Conservation (phyloP, 2,329 filamentous ascomycete genomes). For the Corynespora cassiicola region DNA sequence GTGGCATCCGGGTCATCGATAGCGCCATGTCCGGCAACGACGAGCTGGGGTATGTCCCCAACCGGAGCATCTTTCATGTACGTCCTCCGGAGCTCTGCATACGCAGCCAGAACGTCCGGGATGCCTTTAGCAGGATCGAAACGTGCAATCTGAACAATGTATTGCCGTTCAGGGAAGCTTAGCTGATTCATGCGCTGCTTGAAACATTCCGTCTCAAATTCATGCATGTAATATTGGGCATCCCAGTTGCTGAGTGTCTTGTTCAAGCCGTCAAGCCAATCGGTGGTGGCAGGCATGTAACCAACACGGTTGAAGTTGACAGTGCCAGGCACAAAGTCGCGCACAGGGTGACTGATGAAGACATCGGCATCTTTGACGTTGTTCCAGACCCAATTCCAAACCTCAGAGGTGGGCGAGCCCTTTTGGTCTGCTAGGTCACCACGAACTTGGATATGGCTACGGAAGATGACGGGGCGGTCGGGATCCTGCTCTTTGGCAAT, state of each 20-base stretch:
- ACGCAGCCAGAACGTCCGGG: conserved; percentile 76
- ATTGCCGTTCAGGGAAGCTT: conserved; percentile 67
- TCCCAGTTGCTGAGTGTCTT: conserved; percentile 76
- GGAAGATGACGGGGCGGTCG: conserved; percentile 77
- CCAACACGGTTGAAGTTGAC: conserved; percentile 72
- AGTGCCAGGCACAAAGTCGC: conserved; percentile 73
- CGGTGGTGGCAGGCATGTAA: conserved; percentile 81
- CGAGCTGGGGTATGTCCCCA: conserved; percentile 70
- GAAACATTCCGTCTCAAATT: conserved; percentile 71
- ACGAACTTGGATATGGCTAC: conserved; percentile 83
- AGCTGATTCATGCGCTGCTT: conserved; percentile 66
- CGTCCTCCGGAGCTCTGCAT: conserved; percentile 72
- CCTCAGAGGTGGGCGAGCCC: conserved; percentile 72
- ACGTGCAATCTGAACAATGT: conserved; percentile 80
- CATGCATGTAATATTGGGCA: conserved; percentile 73
- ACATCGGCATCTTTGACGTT: conserved; percentile 74
- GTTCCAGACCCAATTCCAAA: conserved; percentile 78
- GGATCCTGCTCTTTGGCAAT: conserved; percentile 75
- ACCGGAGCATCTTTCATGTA: conserved; percentile 60
- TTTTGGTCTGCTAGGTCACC: conserved; percentile 71
- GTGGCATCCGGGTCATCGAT: conserved; percentile 82
- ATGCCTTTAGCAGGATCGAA: conserved; percentile 88
- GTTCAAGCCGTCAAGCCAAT: conserved; percentile 85
- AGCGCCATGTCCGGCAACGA: conserved; percentile 80
- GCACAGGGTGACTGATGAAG: conserved; percentile 84